Conservation (phyloP, 306 rosid genomes). For the Quercus aquifolioides region DNA sequence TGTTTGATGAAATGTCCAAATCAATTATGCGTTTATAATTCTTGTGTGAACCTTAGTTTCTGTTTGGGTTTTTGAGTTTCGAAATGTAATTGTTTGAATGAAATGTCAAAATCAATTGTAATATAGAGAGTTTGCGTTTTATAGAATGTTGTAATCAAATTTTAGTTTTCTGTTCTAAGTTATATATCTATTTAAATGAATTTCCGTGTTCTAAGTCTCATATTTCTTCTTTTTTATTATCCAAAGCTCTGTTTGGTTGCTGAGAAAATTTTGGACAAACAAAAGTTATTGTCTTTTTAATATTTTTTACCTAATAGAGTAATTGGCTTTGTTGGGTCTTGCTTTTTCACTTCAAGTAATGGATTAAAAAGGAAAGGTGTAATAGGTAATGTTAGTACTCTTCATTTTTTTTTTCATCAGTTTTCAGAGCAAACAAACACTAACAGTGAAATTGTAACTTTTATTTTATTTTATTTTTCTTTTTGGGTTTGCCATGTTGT, state of each 20-base stretch:
- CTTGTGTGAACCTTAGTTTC: not conserved
- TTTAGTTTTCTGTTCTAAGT: not conserved
- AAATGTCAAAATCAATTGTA: not conserved
- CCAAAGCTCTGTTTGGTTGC: slow-evolving; percentile 4
- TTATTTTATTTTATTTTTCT: too few species aligned
- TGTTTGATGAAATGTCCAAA: slow-evolving; percentile 25
- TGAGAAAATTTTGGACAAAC: not conserved
- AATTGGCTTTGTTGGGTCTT: not conserved
- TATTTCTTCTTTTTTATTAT: not conserved
- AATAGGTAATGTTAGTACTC: too few species aligned
- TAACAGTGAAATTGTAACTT: not conserved
- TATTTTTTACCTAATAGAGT: not conserved
- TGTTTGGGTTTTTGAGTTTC: not conserved
- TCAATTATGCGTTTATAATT: slow-evolving; percentile 9
- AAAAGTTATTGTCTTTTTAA: not conserved
- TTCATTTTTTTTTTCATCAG: not conserved
- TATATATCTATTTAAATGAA: not conserved
- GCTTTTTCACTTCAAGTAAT: not conserved
- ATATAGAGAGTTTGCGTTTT: slow-evolving; percentile 8
- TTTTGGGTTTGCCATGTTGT: not conserved
- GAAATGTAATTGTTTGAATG: not conserved
- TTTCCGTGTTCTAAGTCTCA: not conserved
- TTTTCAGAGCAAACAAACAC: not conserved
- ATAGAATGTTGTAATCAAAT: slow-evolving; percentile 4
- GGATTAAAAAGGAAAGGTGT: too few species aligned